Conservation (phyloP, 495 filamentous ascomycete species). For the Penicillium malachiteum region DNA sequence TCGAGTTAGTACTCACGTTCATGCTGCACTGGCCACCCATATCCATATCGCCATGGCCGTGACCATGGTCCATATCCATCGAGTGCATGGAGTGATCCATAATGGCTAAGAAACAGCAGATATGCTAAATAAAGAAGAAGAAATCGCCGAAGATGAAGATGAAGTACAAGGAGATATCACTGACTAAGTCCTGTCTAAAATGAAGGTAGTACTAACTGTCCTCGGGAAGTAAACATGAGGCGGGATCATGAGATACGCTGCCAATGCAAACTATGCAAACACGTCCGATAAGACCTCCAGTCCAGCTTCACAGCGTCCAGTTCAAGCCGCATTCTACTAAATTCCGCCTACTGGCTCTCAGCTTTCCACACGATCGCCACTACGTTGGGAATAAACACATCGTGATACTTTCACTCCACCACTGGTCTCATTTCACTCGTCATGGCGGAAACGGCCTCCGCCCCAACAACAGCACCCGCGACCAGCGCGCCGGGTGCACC, state of each 20-base stretch:
- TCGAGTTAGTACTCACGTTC: slow-evolving; percentile 58
- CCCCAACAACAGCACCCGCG: slow-evolving; percentile 26
- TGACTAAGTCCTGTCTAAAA: neutral
- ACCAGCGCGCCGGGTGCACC: slow-evolving; percentile 20
- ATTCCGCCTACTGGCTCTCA: neutral
- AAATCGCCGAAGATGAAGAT: neutral
- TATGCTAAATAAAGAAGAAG: neutral
- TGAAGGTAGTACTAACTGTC: neutral
- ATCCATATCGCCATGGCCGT: slow-evolving; percentile 57
- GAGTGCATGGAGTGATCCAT: slow-evolving; percentile 33
- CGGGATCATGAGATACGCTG: slow-evolving; percentile 9
- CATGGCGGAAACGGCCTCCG: slow-evolving; percentile 57
- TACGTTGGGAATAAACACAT: neutral
- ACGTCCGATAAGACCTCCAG: slow-evolving; percentile 28
- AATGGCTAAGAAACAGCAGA: neutral
- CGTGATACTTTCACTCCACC: neutral
- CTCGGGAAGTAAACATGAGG: slow-evolving; percentile 12
- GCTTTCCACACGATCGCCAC: too few species aligned
- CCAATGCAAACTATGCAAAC: slow-evolving; percentile 43
- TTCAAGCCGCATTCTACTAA: neutral
- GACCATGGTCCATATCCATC: slow-evolving; percentile 39
- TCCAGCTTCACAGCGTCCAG: slow-evolving; percentile 2
- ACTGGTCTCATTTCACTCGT: neutral
- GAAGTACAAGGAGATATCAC: neutral
- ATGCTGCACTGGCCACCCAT: slow-evolving; percentile 73